Base-by-base conservation (phyloP, 192 early-diverging fungal genomes). In the Ramicandelaber brevisporus region DNA sequence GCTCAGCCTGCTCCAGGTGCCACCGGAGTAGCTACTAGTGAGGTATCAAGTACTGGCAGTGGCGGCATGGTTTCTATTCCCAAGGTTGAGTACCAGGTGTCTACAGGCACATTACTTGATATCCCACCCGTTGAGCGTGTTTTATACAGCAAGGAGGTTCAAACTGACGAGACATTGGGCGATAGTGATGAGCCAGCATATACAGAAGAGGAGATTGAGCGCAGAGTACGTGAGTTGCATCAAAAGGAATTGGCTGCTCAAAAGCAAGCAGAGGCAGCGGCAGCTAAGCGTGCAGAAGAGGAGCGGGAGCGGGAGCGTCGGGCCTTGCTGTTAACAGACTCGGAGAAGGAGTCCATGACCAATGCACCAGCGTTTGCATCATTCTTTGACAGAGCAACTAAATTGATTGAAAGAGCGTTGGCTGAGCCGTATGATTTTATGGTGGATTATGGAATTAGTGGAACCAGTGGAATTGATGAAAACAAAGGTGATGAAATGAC, bases 381-480 rank as follows among this genome's bases (percentile, higher is more conserved):
- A 6, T 99, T 99, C 53, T 54, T 99, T 26, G 82, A 92, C 22
- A 47, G 56, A 20, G 77, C 80, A 17, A 64, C 84, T 8, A 87
- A 79, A 45, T 46, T 92, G 34, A 47, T 96, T 34, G 88, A 95
- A 44, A 50, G 86, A 16, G 86, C 79, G 12, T 49, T 99, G 53
- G 71, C 71, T 40, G 69, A 80, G 29, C 57, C 59, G 30, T 93
- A 85, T 41, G 90, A 96, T 50, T 69, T 75, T 40, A 68, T 97
- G 67, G 73, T 65, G 23, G 90, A 99, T 60, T 99, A 99, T 59
- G 75, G 68, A 43, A 53, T 75, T 17, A n/a, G n/a, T n/a, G n/a
- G n/a, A n/a, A n/a, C n/a, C n/a, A n/a, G n/a, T n/a, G n/a, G n/a
- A n/a, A n/a, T n/a, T n/a, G 26, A 51, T 7, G 62, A 65, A 21